Base-by-base conservation (phyloP, 208 protist genomes). In the Leishmania major region DNA sequence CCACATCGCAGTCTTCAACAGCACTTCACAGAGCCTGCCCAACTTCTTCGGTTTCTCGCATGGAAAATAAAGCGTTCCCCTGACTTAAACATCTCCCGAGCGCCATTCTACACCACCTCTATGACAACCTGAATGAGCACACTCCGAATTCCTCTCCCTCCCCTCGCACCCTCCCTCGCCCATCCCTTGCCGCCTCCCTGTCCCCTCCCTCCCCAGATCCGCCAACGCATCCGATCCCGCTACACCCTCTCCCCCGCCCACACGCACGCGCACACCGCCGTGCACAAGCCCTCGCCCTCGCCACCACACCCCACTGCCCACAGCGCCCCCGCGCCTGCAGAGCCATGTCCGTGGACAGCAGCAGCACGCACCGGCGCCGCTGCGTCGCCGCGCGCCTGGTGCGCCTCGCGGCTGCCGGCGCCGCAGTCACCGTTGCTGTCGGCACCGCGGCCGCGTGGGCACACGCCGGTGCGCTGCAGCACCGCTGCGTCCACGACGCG, bases 341-440 rank as follows among this genome's bases (percentile, higher is more conserved):
- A 25, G 7, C 57, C 64, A 70, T 70, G 64, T 45, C 64, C 35
- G 19, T 17, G 4, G 64, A 57, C 70, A 37, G 43, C 70, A 57
- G 70, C 40, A 35, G 70, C 70, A 75, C 70, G 43, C 92, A 87
- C 72, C 43, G 66, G 3, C 66, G 13, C 22, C 28, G n/a, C 31
- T 25, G 51, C 35, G 82, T 85, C 57, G 37, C 79, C 28, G 13
- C 43, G 40, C 74, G 45, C 59, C 69, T 84, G 70, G 37, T 64
- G n/a, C 77, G 77, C 66, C 28, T 92, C 37, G 84, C 90, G 49
- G 81, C 84, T 62, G 57, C 57, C 57, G 17, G 92, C 47, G 40
- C 2, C 70, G 47, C 47, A 3, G 25, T 40, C 43, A 19, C 10
- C 47, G 43, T 25, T 6, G 70, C 70, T 57, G 70, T 35, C 19